phyloP scores from a whole-genome alignment of 1,284 basidiomycete genomes.

The Xerocomus nothofagi region DNA sequence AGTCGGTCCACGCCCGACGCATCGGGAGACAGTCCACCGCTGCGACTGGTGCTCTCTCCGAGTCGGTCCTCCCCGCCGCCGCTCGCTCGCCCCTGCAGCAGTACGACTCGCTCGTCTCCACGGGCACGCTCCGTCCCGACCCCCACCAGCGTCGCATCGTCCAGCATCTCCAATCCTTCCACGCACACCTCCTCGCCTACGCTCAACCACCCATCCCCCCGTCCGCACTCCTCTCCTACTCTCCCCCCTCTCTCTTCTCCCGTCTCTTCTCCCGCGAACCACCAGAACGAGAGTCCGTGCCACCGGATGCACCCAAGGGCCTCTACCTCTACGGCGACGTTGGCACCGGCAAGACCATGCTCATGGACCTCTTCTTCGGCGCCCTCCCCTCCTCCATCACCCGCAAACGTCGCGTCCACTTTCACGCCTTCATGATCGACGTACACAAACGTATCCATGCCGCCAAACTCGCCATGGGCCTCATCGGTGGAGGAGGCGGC shows the following conservation, averaged over 20 bases:
- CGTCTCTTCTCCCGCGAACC: slow-evolving; percentile 58
- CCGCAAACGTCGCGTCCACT: slow-evolving; percentile 88
- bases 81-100: slow-evolving; percentile 54
- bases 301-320: slow-evolving; percentile 72
- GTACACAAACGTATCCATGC: slow-evolving; percentile 92
- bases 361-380: slow-evolving; percentile 98
- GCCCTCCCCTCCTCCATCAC: slow-evolving; percentile 78
- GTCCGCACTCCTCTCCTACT: slow-evolving; percentile 5
- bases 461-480: slow-evolving; percentile 68
- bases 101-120: slow-evolving; percentile 74
- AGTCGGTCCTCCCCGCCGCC: neutral
- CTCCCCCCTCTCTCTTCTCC: slow-evolving; percentile 40
- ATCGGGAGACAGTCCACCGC: slow-evolving; percentile 18
- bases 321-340: slow-evolving; percentile 98
- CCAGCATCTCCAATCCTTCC: slow-evolving; percentile 75
- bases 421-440: slow-evolving; percentile 99
- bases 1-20: neutral
- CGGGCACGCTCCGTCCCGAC: slow-evolving; percentile 76
- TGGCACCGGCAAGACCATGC: slow-evolving; percentile 97
- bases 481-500: slow-evolving; percentile 35
- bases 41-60: slow-evolving; percentile 2
- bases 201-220: slow-evolving; percentile 58
- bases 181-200: slow-evolving; percentile 75
- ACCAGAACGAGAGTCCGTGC: slow-evolving; percentile 42
- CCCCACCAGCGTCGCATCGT: slow-evolving; percentile 86